Evolutionary conservation across 345 rosid species (phyloP), one percentile per base, ranked within the genome.

Genomic region (Rhodamnia argentea): DNA sequence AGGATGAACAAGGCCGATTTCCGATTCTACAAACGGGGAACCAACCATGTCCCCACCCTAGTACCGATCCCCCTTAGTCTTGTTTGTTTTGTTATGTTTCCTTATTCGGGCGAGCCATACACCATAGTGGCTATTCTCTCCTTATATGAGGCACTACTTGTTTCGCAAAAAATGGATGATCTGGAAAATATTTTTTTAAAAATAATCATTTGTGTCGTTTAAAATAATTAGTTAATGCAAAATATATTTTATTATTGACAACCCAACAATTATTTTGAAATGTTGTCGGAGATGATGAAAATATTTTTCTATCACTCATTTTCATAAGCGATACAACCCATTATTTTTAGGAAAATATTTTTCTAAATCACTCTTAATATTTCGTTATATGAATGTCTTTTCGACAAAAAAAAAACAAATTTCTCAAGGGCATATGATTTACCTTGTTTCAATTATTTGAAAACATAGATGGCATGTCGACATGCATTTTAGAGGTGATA

Each of bases 11-110:
- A 1, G 44, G 3, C 1, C 0, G 4, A 20, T 32, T 70, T 24
- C 1, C 1, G 0, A 0, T 29, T 64, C 42, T 5, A 70, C 16
- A 29, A 2, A 59, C 4, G 18, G 1, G 47, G 13, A 70, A 70
- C 6, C 24, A 10, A 70, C 16, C 16, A 0, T 27, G 0, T 62
- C 5, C 22, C 44, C 42, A 2, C 24, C 13, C 2, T 16, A 20
- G 10, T 8, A 32, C 44, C 24, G 11, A 32, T 32, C 47, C 37
- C 44, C 76, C 5, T 7, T 62, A 29, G 42, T 62, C 1, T 62
- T 29, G 7, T 62, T 62, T 62, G 42, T 62, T 15, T 62, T 62
- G 29, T 29, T 18, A 62, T 62, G 75, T 62, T 62, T 62, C 5
- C 9, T 4, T 15, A 62, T 15, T 62, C 4, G 23, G 42, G 1